Percentiles rank a stretch among this genome's conserved stretches.
phyloP scores from a whole-genome alignment of 805 yeast genomes.

The Ogataea methanolica region DNA sequence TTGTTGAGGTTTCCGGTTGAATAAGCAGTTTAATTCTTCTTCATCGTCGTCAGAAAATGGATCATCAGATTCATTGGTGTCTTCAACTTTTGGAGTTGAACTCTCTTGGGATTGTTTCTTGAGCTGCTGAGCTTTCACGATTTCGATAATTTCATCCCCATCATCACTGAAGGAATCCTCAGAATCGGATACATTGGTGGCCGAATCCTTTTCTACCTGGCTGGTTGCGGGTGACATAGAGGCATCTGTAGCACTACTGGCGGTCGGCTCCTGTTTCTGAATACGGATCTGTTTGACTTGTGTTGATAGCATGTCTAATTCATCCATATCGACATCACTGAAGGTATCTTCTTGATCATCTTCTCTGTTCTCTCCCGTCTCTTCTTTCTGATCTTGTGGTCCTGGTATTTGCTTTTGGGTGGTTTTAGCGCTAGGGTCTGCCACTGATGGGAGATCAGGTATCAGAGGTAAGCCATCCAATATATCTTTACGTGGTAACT shows the following conservation, averaged over 20 bases:
- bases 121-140: slow-evolving; percentile 1
- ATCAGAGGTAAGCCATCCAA: background rate
- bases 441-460: background rate
- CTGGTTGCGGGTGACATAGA: background rate
- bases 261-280: background rate
- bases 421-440: background rate
- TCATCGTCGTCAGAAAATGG: slow-evolving; percentile 4
- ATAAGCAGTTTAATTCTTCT: background rate
- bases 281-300: slow-evolving; percentile 4
- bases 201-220: slow-evolving; percentile 1
- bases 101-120: background rate
- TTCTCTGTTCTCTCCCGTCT: background rate
- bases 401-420: background rate
- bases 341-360: slow-evolving; percentile 17
- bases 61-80: slow-evolving; percentile 2
- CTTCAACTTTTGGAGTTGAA: slow-evolving; percentile 1
- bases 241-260: background rate
- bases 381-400: background rate
- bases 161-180: slow-evolving; percentile 26
- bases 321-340: slow-evolving; percentile 28
- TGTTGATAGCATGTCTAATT: slow-evolving; percentile 18
- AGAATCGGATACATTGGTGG: background rate
- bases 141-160: slow-evolving; percentile 21
- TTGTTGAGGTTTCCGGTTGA: background rate
- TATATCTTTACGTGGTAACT: background rate